A percentile compares a stretch with the other conserved stretches of the same genome.
phyloP scores from a whole-genome alignment of 768 basidiomycete genomes.

The Lanmaoa pseudosensibilis region DNA sequence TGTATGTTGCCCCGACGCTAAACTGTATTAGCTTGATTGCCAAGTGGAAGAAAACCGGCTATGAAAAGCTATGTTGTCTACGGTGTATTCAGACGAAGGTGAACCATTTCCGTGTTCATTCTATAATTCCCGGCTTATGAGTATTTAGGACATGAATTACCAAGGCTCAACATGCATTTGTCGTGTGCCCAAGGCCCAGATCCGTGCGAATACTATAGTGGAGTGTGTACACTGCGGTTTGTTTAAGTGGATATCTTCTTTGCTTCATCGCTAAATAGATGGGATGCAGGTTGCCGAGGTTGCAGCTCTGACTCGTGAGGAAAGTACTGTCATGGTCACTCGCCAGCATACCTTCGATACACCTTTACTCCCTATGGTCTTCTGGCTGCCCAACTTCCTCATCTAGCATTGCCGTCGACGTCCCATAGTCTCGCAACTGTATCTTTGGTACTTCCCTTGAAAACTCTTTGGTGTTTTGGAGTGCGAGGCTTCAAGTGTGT shows the following conservation, averaged over 20 bases:
- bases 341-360: neutral
- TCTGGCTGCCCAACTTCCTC: neutral
- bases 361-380: neutral
- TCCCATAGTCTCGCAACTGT: neutral
- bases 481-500: neutral
- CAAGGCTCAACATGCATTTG: conserved; percentile 98
- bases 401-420: neutral
- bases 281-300: conserved; percentile 72
- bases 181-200: conserved; percentile 91
- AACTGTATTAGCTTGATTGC: conserved; percentile 73
- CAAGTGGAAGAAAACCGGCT: conserved; percentile 99
- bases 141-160: conserved; percentile 92
- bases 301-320: conserved; percentile 83
- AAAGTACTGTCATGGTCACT: neutral
- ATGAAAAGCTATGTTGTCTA: conserved; percentile 96
- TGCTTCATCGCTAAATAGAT: conserved; percentile 13
- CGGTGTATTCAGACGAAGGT: conserved; percentile 95
- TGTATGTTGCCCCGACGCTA: conserved; percentile 6
- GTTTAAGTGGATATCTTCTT: conserved; percentile 32
- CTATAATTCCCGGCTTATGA: conserved; percentile 10
- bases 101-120: conserved; percentile 17
- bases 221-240: conserved; percentile 97
- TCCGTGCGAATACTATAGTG: conserved; percentile 86
- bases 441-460: neutral
- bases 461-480: neutral